Conservation (phyloP, 2,329 filamentous ascomycete genomes). For the Arthroderma sp. region DNA sequence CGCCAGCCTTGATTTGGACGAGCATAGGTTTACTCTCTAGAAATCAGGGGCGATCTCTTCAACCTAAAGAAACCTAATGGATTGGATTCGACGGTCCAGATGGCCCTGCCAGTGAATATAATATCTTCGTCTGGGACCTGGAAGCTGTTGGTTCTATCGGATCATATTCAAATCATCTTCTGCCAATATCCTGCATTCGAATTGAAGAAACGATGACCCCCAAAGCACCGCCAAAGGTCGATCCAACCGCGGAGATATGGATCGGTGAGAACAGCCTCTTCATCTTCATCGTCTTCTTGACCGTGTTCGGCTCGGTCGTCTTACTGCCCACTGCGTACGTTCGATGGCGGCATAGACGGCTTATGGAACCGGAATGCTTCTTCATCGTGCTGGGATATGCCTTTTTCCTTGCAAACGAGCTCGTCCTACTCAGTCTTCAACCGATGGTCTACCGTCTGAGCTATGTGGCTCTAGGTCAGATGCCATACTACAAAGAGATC, state of each 20-base stretch:
- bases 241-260: constrained; percentile 2
- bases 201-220: neutral
- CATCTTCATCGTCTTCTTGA: constrained; percentile 8
- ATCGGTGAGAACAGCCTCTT: constrained; percentile 7
- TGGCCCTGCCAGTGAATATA: neutral
- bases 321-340: constrained; percentile 9
- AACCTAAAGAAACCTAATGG: neutral
- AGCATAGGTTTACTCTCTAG: neutral
- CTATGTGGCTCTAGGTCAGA: constrained; percentile 1
- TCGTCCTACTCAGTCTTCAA: constrained; percentile 2
- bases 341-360: constrained; percentile 7
- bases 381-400: constrained; percentile 7
- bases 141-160: neutral
- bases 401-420: constrained; percentile 7
- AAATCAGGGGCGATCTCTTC: neutral
- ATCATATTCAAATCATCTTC: neutral
- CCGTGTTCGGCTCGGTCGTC: constrained; percentile 4
- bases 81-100: neutral
- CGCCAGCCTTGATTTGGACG: neutral
- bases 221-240: neutral
- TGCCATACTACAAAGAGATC: neutral
- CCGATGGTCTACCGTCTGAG: constrained; percentile 7
- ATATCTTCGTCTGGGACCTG: neutral
- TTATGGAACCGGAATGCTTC: constrained; percentile 6
- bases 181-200: neutral